phyloP scores from a whole-genome alignment of 148 eudicot genomes.

The Rhododendron griersonianum region DNA sequence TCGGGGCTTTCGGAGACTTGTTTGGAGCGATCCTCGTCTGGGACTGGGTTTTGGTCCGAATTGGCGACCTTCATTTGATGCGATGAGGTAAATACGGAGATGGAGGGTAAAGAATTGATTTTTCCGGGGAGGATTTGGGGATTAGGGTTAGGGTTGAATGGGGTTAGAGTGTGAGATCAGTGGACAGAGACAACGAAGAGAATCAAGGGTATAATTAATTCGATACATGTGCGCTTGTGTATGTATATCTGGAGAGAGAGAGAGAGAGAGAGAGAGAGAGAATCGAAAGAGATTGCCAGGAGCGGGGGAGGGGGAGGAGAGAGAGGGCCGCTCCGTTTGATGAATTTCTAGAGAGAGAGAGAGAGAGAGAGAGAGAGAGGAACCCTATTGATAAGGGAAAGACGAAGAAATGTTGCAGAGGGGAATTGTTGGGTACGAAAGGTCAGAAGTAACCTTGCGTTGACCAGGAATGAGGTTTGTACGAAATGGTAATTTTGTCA shows the following conservation, averaged over 20 bases:
- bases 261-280: slow-evolving; percentile 3
- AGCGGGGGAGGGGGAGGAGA: background rate
- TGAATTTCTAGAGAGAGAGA: background rate
- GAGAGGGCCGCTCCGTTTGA: background rate
- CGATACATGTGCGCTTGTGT: background rate
- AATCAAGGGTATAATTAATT: background rate
- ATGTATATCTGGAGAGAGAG: background rate
- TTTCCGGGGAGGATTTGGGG: background rate
- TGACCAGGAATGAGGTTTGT: background rate
- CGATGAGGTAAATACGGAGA: background rate
- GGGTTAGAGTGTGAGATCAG: background rate
- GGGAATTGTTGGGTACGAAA: background rate
- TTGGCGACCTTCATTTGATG: slow-evolving; percentile 27
- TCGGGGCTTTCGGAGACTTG: slow-evolving; percentile 3
- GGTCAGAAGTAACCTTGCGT: background rate
- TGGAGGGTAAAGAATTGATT: background rate
- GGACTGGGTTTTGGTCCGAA: background rate
- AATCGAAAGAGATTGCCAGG: background rate
- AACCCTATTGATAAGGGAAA: slow-evolving; percentile 14
- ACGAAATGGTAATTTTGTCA: background rate
- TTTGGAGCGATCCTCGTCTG: background rate
- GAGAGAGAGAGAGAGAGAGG: background rate
- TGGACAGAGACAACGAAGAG: background rate
- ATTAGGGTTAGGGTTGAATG: background rate
- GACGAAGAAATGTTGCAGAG: background rate